phyloP scores from a whole-genome alignment of 2,329 filamentous ascomycete species.

The Penicillium sp. region DNA sequence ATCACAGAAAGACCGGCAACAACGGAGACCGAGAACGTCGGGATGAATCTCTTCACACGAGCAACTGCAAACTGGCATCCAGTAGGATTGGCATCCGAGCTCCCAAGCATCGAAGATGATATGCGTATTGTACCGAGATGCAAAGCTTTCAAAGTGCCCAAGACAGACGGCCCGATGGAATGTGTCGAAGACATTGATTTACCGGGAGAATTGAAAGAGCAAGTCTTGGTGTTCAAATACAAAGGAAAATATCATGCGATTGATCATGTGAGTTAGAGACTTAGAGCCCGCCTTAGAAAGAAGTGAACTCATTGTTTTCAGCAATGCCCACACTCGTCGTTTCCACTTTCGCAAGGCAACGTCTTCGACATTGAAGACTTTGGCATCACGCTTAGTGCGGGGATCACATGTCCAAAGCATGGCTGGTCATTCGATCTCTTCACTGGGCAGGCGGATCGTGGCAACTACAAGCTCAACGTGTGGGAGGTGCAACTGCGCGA shows the following conservation, averaged over 20 bases:
- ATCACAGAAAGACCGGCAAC: not conserved
- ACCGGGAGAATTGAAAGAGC: conserved; percentile 49
- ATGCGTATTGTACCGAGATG: conserved; percentile 49
- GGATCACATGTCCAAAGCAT: conserved; percentile 65
- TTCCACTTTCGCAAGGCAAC: conserved; percentile 59
- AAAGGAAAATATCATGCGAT: conserved; percentile 62
- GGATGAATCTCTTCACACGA: conserved; percentile 24
- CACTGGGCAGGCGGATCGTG: conserved; percentile 60
- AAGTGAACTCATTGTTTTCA: conserved; percentile 29
- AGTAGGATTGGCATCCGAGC: conserved; percentile 52
- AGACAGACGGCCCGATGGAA: conserved; percentile 29
- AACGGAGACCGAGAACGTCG: not conserved
- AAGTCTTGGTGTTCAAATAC: conserved; percentile 64
- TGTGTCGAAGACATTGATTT: conserved; percentile 28
- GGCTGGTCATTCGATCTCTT: conserved; percentile 68
- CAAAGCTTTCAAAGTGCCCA: conserved; percentile 54
- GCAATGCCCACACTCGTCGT: conserved; percentile 66
- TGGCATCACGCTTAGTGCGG: conserved; percentile 49
- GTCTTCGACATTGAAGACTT: conserved; percentile 72
- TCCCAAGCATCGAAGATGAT: conserved; percentile 50
- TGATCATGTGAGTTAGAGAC: conserved; percentile 56
- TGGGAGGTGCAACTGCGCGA: conserved; percentile 61
- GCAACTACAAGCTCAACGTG: conserved; percentile 57
- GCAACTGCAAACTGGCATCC: conserved; percentile 47
- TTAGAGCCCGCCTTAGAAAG: not conserved